Percentiles rank a stretch among this genome's conserved stretches.
These are phyloP conservation scores for Rhodamnia rubescens DNA, from an alignment of 345 rosid species.

Conservation along the genomic window DNA sequence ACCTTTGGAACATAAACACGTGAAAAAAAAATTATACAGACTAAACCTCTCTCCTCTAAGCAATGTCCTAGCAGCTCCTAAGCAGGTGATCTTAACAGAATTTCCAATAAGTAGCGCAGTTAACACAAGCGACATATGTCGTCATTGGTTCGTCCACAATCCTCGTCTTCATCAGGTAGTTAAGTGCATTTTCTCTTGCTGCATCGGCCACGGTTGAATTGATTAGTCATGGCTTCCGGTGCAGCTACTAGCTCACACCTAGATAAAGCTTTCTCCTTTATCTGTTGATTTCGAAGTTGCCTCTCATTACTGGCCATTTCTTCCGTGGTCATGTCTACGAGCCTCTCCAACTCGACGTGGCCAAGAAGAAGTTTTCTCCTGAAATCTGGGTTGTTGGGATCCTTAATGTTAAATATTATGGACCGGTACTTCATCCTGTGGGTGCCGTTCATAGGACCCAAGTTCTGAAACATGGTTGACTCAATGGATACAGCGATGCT, in stretches of 20 bases:
- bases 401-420: constrained; percentile 37
- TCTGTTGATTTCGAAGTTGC: constrained; percentile 20
- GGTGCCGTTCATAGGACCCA: constrained; percentile 27
- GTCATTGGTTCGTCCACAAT: constrained; percentile 55
- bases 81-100: constrained; percentile 14
- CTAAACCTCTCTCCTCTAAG: not conserved
- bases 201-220: constrained; percentile 34
- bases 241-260: constrained; percentile 18
- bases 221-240: constrained; percentile 36
- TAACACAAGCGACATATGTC: constrained; percentile 35
- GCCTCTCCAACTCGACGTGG: constrained; percentile 19
- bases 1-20: not conserved
- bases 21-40: not conserved
- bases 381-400: constrained; percentile 37
- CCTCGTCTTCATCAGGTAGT: constrained; percentile 42
- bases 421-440: constrained; percentile 33
- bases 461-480: constrained; percentile 23
- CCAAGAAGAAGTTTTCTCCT: constrained; percentile 45
- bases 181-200: constrained; percentile 23
- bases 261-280: constrained; percentile 27
- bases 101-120: constrained; percentile 40
- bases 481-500: constrained; percentile 28
- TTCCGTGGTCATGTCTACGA: constrained; percentile 22
- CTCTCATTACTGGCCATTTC: constrained; percentile 46
- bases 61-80: not conserved